Evolutionary conservation across 768 basidiomycete genomes (phyloP).

Genomic region (Tylopilus felleus): DNA sequence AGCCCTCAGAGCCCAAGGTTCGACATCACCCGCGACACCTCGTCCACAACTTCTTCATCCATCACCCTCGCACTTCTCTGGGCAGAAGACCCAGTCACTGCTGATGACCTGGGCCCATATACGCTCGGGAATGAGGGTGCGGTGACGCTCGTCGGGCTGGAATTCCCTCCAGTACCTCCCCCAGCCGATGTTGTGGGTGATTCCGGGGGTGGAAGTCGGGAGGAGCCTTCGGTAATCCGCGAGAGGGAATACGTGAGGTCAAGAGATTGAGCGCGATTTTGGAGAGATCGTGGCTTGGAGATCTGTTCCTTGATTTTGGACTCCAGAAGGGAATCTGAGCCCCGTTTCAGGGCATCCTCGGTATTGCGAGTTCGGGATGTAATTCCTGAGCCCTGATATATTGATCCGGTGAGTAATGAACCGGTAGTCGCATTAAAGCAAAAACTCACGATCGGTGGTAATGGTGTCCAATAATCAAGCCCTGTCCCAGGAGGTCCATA

Average conservation of each 20-base stretch:
- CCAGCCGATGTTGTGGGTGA: slow-evolving; percentile 76
- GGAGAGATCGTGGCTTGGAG: slow-evolving; percentile 74
- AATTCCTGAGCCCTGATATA: slow-evolving; percentile 60
- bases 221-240: slow-evolving; percentile 69
- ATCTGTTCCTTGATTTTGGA: slow-evolving; percentile 77
- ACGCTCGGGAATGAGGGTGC: slow-evolving; percentile 85
- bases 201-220: slow-evolving; percentile 64
- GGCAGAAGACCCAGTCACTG: slow-evolving; percentile 42
- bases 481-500: slow-evolving; percentile 50
- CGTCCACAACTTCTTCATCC: slow-evolving; percentile 61
- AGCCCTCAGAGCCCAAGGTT: slow-evolving; percentile 57
- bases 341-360: slow-evolving; percentile 77
- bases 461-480: slow-evolving; percentile 73
- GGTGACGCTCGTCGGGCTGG: slow-evolving; percentile 74
- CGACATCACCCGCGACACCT: slow-evolving; percentile 75
- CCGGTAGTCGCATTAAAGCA: slow-evolving; percentile 1
- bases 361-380: slow-evolving; percentile 63
- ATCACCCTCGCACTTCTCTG: slow-evolving; percentile 38
- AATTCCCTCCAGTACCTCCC: slow-evolving; percentile 70
- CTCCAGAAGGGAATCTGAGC: slow-evolving; percentile 80
- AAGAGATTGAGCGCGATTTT: slow-evolving; percentile 85
- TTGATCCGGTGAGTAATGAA: slow-evolving; percentile 19
- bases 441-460: slow-evolving; percentile 67
- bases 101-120: slow-evolving; percentile 61
- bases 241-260: slow-evolving; percentile 83